Evolutionary conservation across 495 filamentous ascomycete species (phyloP).

Genomic region (Aspergillus saccharolyticus): DNA sequence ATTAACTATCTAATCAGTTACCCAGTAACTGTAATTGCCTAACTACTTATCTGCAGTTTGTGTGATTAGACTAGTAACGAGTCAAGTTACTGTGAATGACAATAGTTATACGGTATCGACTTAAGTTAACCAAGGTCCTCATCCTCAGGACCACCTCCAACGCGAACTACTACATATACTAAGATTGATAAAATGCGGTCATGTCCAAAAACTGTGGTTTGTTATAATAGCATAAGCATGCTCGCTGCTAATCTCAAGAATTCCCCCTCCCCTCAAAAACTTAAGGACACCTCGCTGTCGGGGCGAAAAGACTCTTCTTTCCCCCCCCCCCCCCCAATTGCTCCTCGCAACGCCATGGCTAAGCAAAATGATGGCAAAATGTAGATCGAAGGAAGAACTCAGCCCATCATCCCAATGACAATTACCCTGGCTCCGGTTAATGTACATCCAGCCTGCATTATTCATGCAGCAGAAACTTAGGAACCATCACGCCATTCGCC

Average conservation of each 20-base stretch:
- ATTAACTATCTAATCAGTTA: background rate
- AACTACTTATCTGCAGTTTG: too few species aligned
- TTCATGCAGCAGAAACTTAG: conserved; percentile 16
- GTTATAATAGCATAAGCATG: background rate
- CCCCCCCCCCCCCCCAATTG: conserved; percentile 11
- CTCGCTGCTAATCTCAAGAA: background rate
- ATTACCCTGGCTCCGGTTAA: conserved; percentile 13
- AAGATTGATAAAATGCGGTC: too few species aligned
- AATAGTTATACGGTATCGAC: too few species aligned
- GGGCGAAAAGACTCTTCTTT: conserved; percentile 19
- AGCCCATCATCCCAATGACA: conserved; percentile 10
- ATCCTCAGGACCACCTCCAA: background rate
- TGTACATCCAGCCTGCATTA: conserved; percentile 21
- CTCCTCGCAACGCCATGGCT: conserved; percentile 35
- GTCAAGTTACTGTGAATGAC: too few species aligned
- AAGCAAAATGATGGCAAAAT: conserved; percentile 21
- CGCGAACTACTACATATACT: too few species aligned
- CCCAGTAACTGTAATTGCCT: too few species aligned
- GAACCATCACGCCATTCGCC: conserved; percentile 12
- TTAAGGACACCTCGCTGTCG: background rate
- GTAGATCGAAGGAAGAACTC: conserved; percentile 8
- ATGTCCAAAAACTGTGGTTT: background rate
- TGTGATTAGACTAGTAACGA: too few species aligned
- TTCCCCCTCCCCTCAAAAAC: background rate
- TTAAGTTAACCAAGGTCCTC: background rate